Evolutionary conservation across 2,329 filamentous ascomycete genomes (phyloP), one percentile per base, ranked within the genome.

Genomic region (Metarhizium brunneum): DNA sequence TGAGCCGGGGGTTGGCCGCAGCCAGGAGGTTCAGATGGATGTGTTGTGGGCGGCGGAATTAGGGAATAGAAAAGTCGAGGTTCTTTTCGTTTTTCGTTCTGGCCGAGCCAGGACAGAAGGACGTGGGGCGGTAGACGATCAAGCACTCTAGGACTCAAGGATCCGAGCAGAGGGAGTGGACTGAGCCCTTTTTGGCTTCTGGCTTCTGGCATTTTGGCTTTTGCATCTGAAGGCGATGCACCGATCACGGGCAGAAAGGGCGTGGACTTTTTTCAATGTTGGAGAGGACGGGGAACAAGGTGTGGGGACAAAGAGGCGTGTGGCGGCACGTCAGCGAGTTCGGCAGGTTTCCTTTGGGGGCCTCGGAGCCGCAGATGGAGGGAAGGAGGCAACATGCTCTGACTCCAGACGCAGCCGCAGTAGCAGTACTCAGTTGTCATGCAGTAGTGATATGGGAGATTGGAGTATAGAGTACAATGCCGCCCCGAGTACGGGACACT

Each of bases 341-440:
- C 50, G 50, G 50, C 50, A 52, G 38, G 50, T 45, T 52, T 43
- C 36, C 50, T 52, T 45, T 45, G 42, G 40, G 40, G 40, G 40
- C 40, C 18, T 42, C 35, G 18, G 8, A 25, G 48, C 18, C 38
- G n/a, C 30, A 51, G 32, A 25, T 25, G 25, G 25, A 25, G 25
- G 25, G 25, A 25, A 25, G 25, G 25, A 25, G 25, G 25, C 25
- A 25, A 25, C 25, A 25, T 25, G 25, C 25, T 25, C 32, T 35
- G 32, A 35, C 32, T 35, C 32, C 32, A 35, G 2, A 35, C 10
- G 32, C 25, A 25, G 25, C 25, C 4, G 25, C 25, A 25, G 25
- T 25, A 25, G 25, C 25, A 25, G 25, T 25, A 25, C 25, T 25
- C 25, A 4, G 4, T 25, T 25, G 25, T 25, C 25, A 25, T 3